Evolutionary conservation across 306 rosid species (phyloP), one percentile per base, ranked within the genome.

Genomic region (Pyrus communis): DNA sequence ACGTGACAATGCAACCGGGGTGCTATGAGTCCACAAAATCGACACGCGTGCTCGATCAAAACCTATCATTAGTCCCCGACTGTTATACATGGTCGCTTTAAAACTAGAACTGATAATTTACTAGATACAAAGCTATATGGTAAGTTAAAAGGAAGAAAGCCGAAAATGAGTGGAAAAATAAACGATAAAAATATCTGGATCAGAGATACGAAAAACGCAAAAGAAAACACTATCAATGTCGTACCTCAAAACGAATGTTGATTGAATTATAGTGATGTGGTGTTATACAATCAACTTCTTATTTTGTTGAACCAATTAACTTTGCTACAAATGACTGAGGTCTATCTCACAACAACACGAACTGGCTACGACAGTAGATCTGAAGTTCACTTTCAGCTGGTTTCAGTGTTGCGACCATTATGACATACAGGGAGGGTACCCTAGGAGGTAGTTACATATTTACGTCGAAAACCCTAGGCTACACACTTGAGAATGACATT

Each of bases 401-500:
- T 23, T n/a, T 22, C 13, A 27, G 23, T 7, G 46, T n/a, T 7
- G 66, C 75, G 77, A 74, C 58, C 43, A 67, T 76, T 71, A 52
- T 78, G 74, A 70, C 78, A 69, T 67, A 67, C 55, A 67, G 57
- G 62, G 67, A 33, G 73, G 78, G 66, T 7, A 9, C 13, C 33
- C 21, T 23, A n/a, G 33, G 33, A 66, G 57, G 72, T 67, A 61
- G 71, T 69, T 49, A 72, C 67, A 58, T 45, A 71, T 61, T 27
- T 78, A 74, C 40, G 63, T 55, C 5, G 65, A 40, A 73, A 82
- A 49, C 6, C 62, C 71, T 90, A 86, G 18, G 81, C 68, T 17
- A 84, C 90, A 23, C 82, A 84, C 71, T 88, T 83, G 76, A 90
- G 83, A 77, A 90, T 79, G 78, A 86, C 88, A 69, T 88, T 82